Percentiles rank a stretch among this genome's conserved stretches.
Evolutionary conservation across 2,329 filamentous ascomycete species (phyloP).

Genomic region (Myriosclerotinia curreyana): DNA sequence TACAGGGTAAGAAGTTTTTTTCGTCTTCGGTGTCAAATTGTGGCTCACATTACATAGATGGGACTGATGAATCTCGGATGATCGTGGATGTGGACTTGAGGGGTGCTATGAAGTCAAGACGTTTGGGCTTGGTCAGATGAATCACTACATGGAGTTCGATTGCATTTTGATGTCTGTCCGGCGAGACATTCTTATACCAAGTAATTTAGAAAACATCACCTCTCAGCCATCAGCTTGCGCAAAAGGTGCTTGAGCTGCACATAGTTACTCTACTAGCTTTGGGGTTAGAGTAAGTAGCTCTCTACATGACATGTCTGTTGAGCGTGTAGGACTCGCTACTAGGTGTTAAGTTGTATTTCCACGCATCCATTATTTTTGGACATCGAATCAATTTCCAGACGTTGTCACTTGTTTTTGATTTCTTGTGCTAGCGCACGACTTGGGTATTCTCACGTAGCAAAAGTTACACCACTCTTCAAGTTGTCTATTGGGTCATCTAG

Average conservation of each 20-base stretch:
- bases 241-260: background rate
- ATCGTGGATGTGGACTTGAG: background rate
- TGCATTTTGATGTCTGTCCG: conserved; percentile 15
- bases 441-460: no score
- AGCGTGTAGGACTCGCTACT: no score
- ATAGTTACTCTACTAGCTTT: no score
- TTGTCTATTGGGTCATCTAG: no score
- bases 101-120: background rate
- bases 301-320: no score
- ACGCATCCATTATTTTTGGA: no score
- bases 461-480: no score
- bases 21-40: background rate
- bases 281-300: no score
- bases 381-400: no score
- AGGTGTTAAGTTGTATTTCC: no score
- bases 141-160: conserved; percentile 18
- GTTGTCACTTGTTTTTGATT: no score
- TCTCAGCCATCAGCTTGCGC: background rate
- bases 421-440: no score
- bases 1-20: conserved; percentile 58
- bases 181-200: conserved; percentile 17
- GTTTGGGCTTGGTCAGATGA: conserved; percentile 5
- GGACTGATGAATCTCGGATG: conserved; percentile 15
- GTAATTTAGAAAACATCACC: conserved; percentile 5
- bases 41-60: conserved; percentile 12